Percentiles rank a stretch among this genome's conserved stretches.
phyloP scores from a whole-genome alignment of 257 asterid genomes.

The Ehretia macrophylla region DNA sequence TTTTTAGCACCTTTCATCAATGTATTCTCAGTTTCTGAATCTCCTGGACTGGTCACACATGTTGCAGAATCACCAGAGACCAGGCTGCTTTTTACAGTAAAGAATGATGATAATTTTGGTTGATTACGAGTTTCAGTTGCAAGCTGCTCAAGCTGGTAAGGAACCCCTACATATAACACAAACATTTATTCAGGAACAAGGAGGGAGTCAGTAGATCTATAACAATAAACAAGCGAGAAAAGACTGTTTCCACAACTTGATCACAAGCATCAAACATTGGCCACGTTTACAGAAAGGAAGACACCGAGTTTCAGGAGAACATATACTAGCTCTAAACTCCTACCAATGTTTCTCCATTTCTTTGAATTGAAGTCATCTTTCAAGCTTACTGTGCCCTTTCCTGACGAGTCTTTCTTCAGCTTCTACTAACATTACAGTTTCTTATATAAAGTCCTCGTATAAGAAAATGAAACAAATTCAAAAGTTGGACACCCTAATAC shows the following conservation, averaged over 20 bases:
- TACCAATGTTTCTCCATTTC: too few relatives aligned
- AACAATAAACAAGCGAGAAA: not conserved
- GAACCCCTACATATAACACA: constrained; percentile 56
- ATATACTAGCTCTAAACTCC: too few relatives aligned
- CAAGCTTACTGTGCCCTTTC: too few relatives aligned
- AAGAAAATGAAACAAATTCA: too few relatives aligned
- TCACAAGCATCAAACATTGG: too few relatives aligned
- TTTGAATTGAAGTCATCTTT: too few relatives aligned
- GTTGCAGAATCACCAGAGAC: constrained; percentile 31
- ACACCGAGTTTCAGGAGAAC: too few relatives aligned
- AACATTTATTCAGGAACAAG: constrained; percentile 2
- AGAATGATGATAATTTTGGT: constrained; percentile 73
- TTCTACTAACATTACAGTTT: too few relatives aligned
- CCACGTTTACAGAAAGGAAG: too few relatives aligned
- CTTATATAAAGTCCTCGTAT: too few relatives aligned
- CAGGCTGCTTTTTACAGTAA: constrained; percentile 36
- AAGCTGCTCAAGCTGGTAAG: constrained; percentile 88
- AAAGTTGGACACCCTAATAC: not conserved
- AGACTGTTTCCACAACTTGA: not conserved
- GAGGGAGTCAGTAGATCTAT: not conserved
- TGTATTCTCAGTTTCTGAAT: constrained; percentile 29
- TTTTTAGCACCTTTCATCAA: constrained; percentile 14
- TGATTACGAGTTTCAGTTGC: constrained; percentile 58
- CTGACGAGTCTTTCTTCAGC: too few relatives aligned
- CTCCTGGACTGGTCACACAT: constrained; percentile 23